Evolutionary conservation across 2,329 filamentous ascomycete genomes (phyloP), one percentile per base, ranked within the genome.

Genomic region (Ceratocystis papillata): DNA sequence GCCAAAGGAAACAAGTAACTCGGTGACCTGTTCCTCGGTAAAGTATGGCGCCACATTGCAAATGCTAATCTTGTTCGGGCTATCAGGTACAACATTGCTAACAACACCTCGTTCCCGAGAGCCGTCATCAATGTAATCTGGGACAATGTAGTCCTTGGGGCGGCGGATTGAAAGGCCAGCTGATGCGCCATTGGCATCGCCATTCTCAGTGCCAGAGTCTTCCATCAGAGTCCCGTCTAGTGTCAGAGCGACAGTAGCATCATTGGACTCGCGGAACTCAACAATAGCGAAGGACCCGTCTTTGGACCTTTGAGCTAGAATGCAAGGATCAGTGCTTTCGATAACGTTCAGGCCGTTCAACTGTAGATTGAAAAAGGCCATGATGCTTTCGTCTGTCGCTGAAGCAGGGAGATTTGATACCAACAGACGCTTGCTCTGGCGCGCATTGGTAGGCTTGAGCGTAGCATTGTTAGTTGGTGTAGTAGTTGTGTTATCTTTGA

Each of bases 91-190:
- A 22, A 89, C 79, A 69, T 82, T 88, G 1, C 90, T 89, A 46
- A 96, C 81, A 1, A 89, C 83, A 4, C 89, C 89, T 46, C 87
- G 86, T 72, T 92, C 85, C 71, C 87, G 87, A 50, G 87, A 82
- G 57, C 84, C 81, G 30, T 91, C 87, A 61, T 92, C 88, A 1
- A 83, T 83, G 41, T 30, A 28, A 15, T 88, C 86, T 8, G 93
- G 93, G 64, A 96, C 91, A 71, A 97, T 96, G 76, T 97, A 99
- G 75, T 99, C 94, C 77, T 96, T 96, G 53, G 95, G 95, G 59
- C 94, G 85, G 69, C 86, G 86, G 71, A 97, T 90, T 45, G 85
- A 81, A 48, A 97, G 80, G 5, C 88, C 87, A 25, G 78, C 79
- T 2, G 78, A 78, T 25, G 78, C 77, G 1, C 78, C 77, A 65